These are phyloP conservation scores for Capsella rubella DNA, from an alignment of 441 rosid species.

Conservation along the genomic window DNA sequence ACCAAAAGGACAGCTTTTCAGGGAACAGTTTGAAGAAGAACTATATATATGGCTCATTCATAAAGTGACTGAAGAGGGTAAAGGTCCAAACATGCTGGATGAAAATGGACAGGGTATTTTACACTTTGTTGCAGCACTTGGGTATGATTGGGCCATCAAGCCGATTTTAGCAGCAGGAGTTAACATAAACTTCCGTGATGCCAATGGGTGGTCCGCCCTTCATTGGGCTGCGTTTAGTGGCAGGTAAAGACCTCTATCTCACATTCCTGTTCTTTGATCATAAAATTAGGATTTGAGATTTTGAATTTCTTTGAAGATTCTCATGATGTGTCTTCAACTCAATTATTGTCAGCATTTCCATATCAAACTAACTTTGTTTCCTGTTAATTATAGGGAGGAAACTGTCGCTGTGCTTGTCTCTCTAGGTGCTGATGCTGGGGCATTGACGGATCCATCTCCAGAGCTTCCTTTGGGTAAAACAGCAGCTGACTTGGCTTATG, in stretches of 20 bases:
- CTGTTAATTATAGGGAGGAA: conserved; percentile 67
- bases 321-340: conserved; percentile 15
- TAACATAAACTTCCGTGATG: conserved; percentile 87
- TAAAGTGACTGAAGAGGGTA: conserved; percentile 73
- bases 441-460: conserved; percentile 83
- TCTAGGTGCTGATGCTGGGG: conserved; percentile 82
- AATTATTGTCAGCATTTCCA: conserved; percentile 5
- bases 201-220: conserved; percentile 97
- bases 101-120: conserved; percentile 86
- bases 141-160: conserved; percentile 86
- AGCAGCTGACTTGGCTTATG: conserved; percentile 91
- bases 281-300: conserved; percentile 9
- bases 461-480: conserved; percentile 78
- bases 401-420: conserved; percentile 79
- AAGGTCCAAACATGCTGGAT: conserved; percentile 79
- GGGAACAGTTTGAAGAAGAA: conserved; percentile 65
- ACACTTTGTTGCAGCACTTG: conserved; percentile 89
- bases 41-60: conserved; percentile 77
- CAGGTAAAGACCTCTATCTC: conserved; percentile 58
- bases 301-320: not conserved
- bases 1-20: conserved; percentile 50
- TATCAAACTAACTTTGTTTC: conserved; percentile 18
- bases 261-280: conserved; percentile 8
- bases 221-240: conserved; percentile 97
- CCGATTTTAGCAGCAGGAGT: conserved; percentile 80